Conservation (phyloP, 1,284 basidiomycete species). For the Sanghuangporus sanghuang region DNA sequence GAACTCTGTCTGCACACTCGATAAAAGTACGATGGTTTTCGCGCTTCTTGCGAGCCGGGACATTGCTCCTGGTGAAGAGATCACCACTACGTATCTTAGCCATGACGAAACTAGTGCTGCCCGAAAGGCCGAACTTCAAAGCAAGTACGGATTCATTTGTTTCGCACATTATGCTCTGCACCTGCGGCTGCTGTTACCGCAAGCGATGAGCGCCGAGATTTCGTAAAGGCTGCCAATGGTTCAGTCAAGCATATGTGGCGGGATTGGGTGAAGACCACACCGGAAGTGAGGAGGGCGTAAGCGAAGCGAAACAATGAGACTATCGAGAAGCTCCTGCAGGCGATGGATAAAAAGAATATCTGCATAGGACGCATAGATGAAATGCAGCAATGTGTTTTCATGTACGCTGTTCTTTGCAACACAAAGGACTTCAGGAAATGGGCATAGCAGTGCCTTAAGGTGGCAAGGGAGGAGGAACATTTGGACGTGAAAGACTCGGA, state of each 20-base stretch:
- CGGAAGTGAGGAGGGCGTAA: neutral
- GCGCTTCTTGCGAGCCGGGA: neutral
- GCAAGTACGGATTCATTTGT: neutral
- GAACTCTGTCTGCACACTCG: neutral
- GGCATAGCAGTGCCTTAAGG: neutral
- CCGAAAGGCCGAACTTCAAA: neutral
- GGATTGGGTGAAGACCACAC: neutral
- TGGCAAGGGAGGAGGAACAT: neutral
- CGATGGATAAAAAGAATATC: neutral
- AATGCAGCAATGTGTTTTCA: no score
- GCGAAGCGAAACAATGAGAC: neutral
- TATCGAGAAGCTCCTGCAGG: neutral
- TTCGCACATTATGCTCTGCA: neutral
- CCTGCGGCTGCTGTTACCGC: neutral
- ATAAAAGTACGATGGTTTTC: neutral
- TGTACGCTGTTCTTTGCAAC: neutral
- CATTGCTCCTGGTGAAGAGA: neutral
- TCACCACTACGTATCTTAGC: neutral
- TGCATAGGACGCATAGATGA: no score
- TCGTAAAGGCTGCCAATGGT: neutral
- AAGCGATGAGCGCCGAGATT: neutral
- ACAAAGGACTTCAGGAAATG: conserved; percentile 1
- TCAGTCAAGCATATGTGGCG: neutral
- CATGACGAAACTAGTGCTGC: neutral
- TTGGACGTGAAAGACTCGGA: no score